Conservation (phyloP, 306 rosid genomes). For the Cucurbita maxima region DNA sequence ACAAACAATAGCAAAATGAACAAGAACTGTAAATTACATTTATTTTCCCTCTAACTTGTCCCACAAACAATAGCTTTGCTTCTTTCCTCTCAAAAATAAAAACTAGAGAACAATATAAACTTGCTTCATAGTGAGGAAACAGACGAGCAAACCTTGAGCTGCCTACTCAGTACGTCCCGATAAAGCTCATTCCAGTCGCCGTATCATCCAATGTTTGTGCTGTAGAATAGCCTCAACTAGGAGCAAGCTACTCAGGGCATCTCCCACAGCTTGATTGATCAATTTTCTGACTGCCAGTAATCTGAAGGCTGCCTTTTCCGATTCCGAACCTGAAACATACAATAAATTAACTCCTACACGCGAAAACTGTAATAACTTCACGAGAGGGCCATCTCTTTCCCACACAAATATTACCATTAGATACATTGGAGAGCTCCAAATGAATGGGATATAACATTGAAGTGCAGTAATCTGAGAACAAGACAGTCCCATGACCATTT, state of each 20-base stretch:
- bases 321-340: slow-evolving; percentile 43
- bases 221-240: slow-evolving; percentile 77
- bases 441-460: slow-evolving; percentile 36
- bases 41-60: too few relatives aligned
- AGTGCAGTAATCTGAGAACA: slow-evolving; percentile 58
- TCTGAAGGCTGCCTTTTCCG: slow-evolving; percentile 60
- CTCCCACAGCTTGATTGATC: slow-evolving; percentile 93
- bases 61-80: background rate
- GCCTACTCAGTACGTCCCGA: slow-evolving; percentile 81
- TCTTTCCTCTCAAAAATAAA: background rate
- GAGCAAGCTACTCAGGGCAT: slow-evolving; percentile 80
- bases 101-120: background rate
- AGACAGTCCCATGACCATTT: slow-evolving; percentile 87
- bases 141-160: slow-evolving; percentile 56
- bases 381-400: background rate
- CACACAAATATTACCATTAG: slow-evolving; percentile 31
- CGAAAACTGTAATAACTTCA: background rate
- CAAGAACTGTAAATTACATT: too few relatives aligned
- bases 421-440: slow-evolving; percentile 27
- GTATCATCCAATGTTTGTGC: slow-evolving; percentile 61
- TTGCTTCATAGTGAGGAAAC: background rate
- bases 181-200: slow-evolving; percentile 68
- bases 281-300: slow-evolving; percentile 55
- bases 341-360: slow-evolving; percentile 3
- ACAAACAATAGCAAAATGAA: too few relatives aligned